These are phyloP conservation scores for Dalbergia oliveri DNA, from an alignment of 306 rosid species.

Conservation along the genomic window DNA sequence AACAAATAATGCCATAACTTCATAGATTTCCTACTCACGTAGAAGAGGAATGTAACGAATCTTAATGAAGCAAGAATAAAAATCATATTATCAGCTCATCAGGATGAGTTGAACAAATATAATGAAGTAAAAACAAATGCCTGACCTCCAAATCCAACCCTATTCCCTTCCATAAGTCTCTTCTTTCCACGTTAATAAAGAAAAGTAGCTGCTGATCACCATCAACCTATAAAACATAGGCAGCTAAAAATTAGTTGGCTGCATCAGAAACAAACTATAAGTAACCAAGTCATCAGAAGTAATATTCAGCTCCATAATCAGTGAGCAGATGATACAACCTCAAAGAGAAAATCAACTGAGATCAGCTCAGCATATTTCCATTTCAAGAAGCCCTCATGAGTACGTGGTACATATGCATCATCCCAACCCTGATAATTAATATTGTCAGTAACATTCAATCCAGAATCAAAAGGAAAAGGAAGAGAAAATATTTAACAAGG, in stretches of 20 bases:
- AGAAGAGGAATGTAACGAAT: neutral
- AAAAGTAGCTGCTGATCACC: slow-evolving; percentile 74
- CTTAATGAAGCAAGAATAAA: neutral
- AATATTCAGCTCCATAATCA: slow-evolving; percentile 11
- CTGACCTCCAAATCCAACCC: slow-evolving; percentile 81
- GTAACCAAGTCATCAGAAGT: slow-evolving; percentile 26
- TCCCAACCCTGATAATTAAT: slow-evolving; percentile 90
- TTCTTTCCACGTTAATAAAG: slow-evolving; percentile 89
- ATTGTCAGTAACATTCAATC: slow-evolving; percentile 29
- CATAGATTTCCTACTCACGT: slow-evolving; percentile 1
- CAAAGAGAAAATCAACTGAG: slow-evolving; percentile 96
- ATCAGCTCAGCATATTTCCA: slow-evolving; percentile 94
- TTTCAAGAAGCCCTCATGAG: slow-evolving; percentile 95
- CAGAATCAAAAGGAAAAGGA: slow-evolving; percentile 31
- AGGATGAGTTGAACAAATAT: slow-evolving; percentile 8
- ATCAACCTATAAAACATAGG: slow-evolving; percentile 67
- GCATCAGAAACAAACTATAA: slow-evolving; percentile 31
- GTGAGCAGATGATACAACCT: slow-evolving; percentile 54
- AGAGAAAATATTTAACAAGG: slow-evolving; percentile 8
- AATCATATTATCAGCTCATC: slow-evolving; percentile 18
- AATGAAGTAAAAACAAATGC: slow-evolving; percentile 30
- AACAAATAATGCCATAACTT: slow-evolving; percentile 12
- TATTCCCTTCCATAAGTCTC: slow-evolving; percentile 90
- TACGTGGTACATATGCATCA: slow-evolving; percentile 95
- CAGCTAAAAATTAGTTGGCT: slow-evolving; percentile 45